Evolutionary conservation across 345 rosid genomes (phyloP).

Genomic region (Mallotus nudiflorus): DNA sequence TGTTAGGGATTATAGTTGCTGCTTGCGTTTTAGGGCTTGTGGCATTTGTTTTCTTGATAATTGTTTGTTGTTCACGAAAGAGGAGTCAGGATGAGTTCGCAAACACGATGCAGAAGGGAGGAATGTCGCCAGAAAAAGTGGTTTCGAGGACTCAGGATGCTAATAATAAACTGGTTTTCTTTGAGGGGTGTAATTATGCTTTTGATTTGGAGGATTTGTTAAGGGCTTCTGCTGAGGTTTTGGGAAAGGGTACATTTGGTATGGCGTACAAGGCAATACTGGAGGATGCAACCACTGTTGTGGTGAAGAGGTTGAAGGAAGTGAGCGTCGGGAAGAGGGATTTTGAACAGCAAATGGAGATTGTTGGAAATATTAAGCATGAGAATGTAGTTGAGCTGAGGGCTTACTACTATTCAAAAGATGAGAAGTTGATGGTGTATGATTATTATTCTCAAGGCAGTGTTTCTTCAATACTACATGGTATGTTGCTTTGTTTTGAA

Average conservation of each 20-base stretch:
- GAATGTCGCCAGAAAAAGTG: constrained; percentile 81
- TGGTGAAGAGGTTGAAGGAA: constrained; percentile 85
- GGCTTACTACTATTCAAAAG: constrained; percentile 90
- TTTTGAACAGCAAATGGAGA: constrained; percentile 94
- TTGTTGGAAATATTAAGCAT: constrained; percentile 73
- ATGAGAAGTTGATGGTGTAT: constrained; percentile 82
- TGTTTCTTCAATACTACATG: constrained; percentile 67
- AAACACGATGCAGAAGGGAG: constrained; percentile 61
- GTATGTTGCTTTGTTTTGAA: constrained; percentile 38
- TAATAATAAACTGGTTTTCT: constrained; percentile 78
- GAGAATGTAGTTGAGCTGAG: constrained; percentile 77
- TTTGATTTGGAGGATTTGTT: constrained; percentile 94
- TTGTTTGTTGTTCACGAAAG: constrained; percentile 57
- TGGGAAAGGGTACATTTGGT: constrained; percentile 95
- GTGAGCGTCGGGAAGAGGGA: constrained; percentile 76
- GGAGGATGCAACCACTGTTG: constrained; percentile 77
- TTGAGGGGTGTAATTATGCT: constrained; percentile 85
- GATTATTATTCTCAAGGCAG: constrained; percentile 69
- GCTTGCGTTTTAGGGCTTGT: constrained; percentile 45
- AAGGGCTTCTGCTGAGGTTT: constrained; percentile 98
- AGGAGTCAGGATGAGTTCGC: constrained; percentile 41
- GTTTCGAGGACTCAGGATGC: constrained; percentile 77
- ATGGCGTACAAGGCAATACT: constrained; percentile 85
- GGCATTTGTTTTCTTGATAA: constrained; percentile 45
- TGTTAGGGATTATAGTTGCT: constrained; percentile 49